These are phyloP conservation scores for Xylaria sp. DNA, from an alignment of 2,329 filamentous ascomycete genomes.

Conservation along the genomic window DNA sequence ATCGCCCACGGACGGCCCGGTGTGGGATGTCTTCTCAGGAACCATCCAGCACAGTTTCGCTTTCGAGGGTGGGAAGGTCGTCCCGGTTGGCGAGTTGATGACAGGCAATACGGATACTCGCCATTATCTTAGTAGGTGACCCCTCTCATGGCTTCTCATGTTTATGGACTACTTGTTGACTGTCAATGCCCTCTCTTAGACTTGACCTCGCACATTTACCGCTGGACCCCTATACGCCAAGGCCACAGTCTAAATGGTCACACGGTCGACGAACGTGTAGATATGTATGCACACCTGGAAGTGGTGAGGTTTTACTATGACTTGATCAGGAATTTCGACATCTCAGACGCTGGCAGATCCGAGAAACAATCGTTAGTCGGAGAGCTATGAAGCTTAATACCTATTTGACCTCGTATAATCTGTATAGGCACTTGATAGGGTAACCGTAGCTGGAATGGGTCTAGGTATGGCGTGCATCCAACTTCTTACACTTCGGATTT, in stretches of 20 bases:
- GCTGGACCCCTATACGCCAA: constrained; percentile 42
- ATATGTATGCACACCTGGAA: constrained; percentile 44
- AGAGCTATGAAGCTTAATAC: constrained; percentile 23
- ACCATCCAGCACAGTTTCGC: constrained; percentile 41
- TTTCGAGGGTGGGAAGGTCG: constrained; percentile 39
- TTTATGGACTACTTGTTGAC: background rate
- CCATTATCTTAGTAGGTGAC: constrained; percentile 40
- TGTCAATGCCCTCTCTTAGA: constrained; percentile 26
- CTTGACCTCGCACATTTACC: constrained; percentile 42
- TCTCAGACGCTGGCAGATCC: constrained; percentile 23
- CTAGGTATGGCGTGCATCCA: too few relatives aligned
- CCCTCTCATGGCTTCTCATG: background rate
- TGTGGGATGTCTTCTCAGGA: constrained; percentile 39
- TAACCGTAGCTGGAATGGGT: too few relatives aligned
- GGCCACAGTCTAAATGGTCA: constrained; percentile 38
- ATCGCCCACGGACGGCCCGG: constrained; percentile 38
- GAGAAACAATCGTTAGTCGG: constrained; percentile 9
- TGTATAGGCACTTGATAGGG: too few relatives aligned
- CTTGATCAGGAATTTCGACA: constrained; percentile 42
- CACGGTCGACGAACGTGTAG: constrained; percentile 43
- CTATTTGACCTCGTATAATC: too few relatives aligned
- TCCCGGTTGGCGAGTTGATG: constrained; percentile 42
- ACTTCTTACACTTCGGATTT: too few relatives aligned
- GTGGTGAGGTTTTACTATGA: constrained; percentile 44
- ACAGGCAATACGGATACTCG: constrained; percentile 43